A percentile compares a stretch with the other conserved stretches of the same genome.
These are phyloP conservation scores for Pseudocercospora fijiensis DNA, from an alignment of 2,329 filamentous ascomycete species.

Conservation along the genomic window DNA sequence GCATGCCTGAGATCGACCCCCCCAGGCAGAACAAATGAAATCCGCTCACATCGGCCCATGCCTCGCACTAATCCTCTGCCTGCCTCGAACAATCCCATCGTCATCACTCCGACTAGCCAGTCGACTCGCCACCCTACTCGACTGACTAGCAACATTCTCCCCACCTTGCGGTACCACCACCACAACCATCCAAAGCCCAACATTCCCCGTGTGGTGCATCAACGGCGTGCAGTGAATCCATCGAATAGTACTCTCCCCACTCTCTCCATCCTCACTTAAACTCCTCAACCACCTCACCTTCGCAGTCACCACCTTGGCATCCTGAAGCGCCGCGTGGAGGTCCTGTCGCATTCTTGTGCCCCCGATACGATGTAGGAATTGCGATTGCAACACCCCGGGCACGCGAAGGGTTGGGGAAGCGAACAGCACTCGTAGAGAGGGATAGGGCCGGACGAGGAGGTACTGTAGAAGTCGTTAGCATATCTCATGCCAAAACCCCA, in stretches of 20 bases:
- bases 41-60: background rate
- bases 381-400: constrained; percentile 15
- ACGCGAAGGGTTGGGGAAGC: constrained; percentile 16
- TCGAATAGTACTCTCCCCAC: constrained; percentile 4
- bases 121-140: background rate
- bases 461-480: constrained; percentile 9
- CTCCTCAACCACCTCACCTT: constrained; percentile 16
- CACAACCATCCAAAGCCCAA: constrained; percentile 41
- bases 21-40: background rate
- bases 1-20: no score
- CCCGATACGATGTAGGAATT: constrained; percentile 16
- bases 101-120: background rate
- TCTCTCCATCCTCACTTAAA: constrained; percentile 15
- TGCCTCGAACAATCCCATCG: background rate
- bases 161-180: constrained; percentile 15
- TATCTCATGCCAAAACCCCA: background rate
- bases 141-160: background rate
- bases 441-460: constrained; percentile 15
- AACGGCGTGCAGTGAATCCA: constrained; percentile 20
- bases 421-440: constrained; percentile 18
- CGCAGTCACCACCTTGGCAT: constrained; percentile 15
- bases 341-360: constrained; percentile 13
- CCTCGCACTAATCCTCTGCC: background rate
- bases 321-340: constrained; percentile 8
- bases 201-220: constrained; percentile 46